Base-by-base conservation (phyloP, 345 rosid genomes). In the Angophora floribunda region DNA sequence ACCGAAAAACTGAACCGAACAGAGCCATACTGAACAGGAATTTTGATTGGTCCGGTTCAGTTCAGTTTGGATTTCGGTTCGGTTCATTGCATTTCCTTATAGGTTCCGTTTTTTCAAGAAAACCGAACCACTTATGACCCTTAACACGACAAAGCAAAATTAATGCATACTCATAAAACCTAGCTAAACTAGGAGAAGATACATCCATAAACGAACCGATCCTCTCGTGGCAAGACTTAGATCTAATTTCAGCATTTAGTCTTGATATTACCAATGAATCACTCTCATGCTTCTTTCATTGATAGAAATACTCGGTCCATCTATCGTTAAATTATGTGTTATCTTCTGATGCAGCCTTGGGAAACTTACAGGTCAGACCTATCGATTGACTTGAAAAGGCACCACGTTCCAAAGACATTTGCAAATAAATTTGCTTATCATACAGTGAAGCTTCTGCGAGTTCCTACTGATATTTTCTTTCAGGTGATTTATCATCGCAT, bases 391-490 rank as follows among this genome's bases (percentile, higher is more conserved):
- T 90, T 97, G 91, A 90, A 70, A 65, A 97, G 95, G 92, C 98
- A 95, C 86, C 98, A 96, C 57, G 86, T 88, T 55, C 98, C 99
- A 0, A 94, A 85, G 70, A 95, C 93, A 4, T 92, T 94, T 14
- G 30, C 87, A 26, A 97, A 96, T 89, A 96, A 92, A 93, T 51
- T 97, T 57, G 98, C 99, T 6, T 95, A 93, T 89, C 53, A 91
- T 65, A 96, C 93, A 0, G 99, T 97, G 61, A 95, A 95, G 87
- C 52, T 94, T 49, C 95, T 97, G 55, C 92, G 98, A 50, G 19
- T 94, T 57, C 99, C 99, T 15, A 95, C 96, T 2, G 99, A 97
- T 86, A 17, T 97, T 4, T 96, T 96, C 89, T 97, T 97, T 82
- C 94, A 93, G 99, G 98, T 91, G 75, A 17, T 84, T 87, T 85